phyloP scores from a whole-genome alignment of 106 monocot genomes.

The Phalaenopsis equestris region DNA sequence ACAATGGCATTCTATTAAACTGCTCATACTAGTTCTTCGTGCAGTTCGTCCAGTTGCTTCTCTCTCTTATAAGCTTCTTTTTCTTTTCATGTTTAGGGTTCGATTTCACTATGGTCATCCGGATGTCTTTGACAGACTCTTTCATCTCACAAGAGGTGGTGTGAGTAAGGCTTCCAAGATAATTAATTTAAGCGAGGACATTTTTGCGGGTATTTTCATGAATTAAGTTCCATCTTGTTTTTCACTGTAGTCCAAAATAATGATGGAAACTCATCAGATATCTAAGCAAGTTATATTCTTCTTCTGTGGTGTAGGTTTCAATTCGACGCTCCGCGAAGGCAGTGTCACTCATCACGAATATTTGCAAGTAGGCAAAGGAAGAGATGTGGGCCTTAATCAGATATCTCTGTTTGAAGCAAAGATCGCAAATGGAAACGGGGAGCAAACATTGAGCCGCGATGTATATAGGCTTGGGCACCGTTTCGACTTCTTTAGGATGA shows the following conservation, averaged over 20 bases:
- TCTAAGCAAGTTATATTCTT: no score
- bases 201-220: conserved; percentile 64
- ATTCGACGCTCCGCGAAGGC: conserved; percentile 92
- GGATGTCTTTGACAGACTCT: conserved; percentile 90
- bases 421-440: conserved; percentile 90
- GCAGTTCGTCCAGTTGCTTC: background rate
- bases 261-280: background rate
- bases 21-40: no score
- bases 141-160: conserved; percentile 88
- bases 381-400: conserved; percentile 92
- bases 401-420: conserved; percentile 96
- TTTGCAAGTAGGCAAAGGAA: conserved; percentile 95
- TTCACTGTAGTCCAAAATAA: background rate
- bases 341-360: conserved; percentile 94
- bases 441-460: conserved; percentile 92
- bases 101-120: conserved; percentile 98
- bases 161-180: conserved; percentile 90
- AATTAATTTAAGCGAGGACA: conserved; percentile 88
- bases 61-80: background rate
- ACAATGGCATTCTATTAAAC: no score
- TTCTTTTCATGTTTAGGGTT: conserved; percentile 46
- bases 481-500: conserved; percentile 95
- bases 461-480: conserved; percentile 89
- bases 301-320: conserved; percentile 47
- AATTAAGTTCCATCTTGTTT: background rate